Base-by-base conservation (phyloP, 139 green algal genomes). In the Choricystis sp. region DNA sequence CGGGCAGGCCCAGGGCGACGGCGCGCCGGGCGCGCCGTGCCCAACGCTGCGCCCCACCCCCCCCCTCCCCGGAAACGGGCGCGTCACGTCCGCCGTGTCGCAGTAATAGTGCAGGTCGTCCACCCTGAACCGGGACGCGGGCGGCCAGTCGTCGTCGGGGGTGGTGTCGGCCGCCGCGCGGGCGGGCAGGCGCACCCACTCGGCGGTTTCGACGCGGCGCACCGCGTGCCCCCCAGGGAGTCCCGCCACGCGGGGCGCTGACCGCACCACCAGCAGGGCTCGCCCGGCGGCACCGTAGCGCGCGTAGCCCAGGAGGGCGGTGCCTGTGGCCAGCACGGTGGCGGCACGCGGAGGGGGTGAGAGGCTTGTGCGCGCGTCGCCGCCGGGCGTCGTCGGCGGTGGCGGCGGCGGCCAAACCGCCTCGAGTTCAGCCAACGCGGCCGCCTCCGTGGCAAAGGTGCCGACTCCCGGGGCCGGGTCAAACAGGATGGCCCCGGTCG, bases 101-200 rank as follows among this genome's bases (percentile, higher is more conserved):
- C 92, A 98, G 68, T 86, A 96, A 74, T 84, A 98, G 72, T 98
- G 92, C 1, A 86, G 77, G 31, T 86, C 85, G 76, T 82, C 70
- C 30, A 92, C 72, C 19, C 65, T 72, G 63, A 76, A 81, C 24
- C 80, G 71, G 55, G 70, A 64, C 62, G 73, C 66, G 59, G 77
- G 72, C 59, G 61, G 62, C 26, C 65, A 52, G 31, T 69, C 62
- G 21, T 61, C 57, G 21, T 72, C 62, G 57, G 48, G 14, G 48
- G 48, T 48, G 55, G 57, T 2, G 68, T 26, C 31, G 63, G 30
- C 57, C 66, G 28, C 40, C 92, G 80, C 70, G 88, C 73, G 31
- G 92, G 71, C 23, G 83, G 80, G 4, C 40, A 96, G 74, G 14
- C 78, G 75, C 48, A 87, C 56, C 91, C 91, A 98, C 19, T 77